phyloP scores from a whole-genome alignment of 805 yeast species.

The Saccharomycopsis fermentans region DNA sequence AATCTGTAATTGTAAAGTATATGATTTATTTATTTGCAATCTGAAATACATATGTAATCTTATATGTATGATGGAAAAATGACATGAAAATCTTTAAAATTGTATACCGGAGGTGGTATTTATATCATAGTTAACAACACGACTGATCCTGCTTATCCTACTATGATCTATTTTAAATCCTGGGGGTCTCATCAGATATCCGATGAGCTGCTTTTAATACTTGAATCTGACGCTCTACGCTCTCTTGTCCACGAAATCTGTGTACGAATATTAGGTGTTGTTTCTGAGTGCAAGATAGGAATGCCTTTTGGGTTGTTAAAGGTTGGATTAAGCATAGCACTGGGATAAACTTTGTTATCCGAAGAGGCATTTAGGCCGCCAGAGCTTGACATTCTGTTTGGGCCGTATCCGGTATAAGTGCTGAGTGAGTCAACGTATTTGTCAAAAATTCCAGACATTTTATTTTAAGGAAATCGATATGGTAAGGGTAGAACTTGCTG shows the following conservation, averaged over 20 bases:
- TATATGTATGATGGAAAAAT: too few relatives aligned
- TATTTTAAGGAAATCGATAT: too few relatives aligned
- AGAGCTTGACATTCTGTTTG: constrained; percentile 13
- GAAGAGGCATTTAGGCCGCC: constrained; percentile 6
- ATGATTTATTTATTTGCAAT: background rate
- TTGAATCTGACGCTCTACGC: background rate
- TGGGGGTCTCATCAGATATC: background rate
- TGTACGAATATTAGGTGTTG: constrained; percentile 15
- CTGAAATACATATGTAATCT: background rate
- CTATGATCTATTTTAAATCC: background rate
- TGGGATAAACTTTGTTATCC: background rate
- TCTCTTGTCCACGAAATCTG: constrained; percentile 12
- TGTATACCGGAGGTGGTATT: too few relatives aligned
- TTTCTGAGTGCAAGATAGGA: background rate
- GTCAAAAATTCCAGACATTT: constrained; percentile 17
- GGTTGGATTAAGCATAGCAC: background rate
- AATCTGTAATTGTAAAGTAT: too few relatives aligned
- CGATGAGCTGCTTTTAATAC: background rate
- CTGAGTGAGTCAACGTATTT: constrained; percentile 8
- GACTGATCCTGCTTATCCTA: too few relatives aligned
- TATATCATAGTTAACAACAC: too few relatives aligned
- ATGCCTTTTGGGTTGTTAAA: background rate
- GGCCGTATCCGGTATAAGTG: background rate
- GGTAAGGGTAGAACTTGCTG: too few relatives aligned
- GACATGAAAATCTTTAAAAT: too few relatives aligned